These are phyloP conservation scores for Cyclotella sp. DNA, from an alignment of 108 stramenopile species.

Conservation along the genomic window DNA sequence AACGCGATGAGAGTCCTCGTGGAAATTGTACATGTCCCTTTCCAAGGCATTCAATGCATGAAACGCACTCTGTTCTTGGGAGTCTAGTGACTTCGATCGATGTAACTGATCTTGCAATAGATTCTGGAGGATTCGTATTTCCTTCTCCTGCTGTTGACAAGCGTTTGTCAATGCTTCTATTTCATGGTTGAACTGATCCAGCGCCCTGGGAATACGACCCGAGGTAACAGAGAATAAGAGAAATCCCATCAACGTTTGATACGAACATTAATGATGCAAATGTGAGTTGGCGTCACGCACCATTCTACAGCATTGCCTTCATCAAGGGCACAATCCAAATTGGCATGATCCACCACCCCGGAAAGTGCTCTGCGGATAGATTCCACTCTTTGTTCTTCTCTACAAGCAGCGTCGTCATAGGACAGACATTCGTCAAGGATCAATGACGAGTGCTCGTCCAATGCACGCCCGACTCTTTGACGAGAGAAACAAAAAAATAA, in stretches of 20 bases:
- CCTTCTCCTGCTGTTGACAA: slow-evolving; percentile 39
- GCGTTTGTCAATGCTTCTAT: slow-evolving; percentile 33
- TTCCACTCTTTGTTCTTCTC: slow-evolving; percentile 34
- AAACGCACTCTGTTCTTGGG: slow-evolving; percentile 30
- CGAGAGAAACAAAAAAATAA: neutral
- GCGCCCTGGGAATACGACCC: slow-evolving; percentile 15
- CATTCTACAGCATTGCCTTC: slow-evolving; percentile 31
- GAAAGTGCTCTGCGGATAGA: slow-evolving; percentile 22
- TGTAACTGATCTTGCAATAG: slow-evolving; percentile 37
- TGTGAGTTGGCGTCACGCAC: slow-evolving; percentile 8
- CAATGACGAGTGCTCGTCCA: slow-evolving; percentile 28
- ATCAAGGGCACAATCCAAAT: slow-evolving; percentile 19
- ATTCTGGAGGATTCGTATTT: slow-evolving; percentile 34
- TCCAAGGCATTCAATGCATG: slow-evolving; percentile 43
- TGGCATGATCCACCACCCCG: slow-evolving; percentile 13
- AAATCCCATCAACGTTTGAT: neutral
- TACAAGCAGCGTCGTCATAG: slow-evolving; percentile 43
- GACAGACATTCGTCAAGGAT: slow-evolving; percentile 29
- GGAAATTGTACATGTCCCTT: slow-evolving; percentile 33
- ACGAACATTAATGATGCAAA: neutral
- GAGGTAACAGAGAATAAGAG: neutral
- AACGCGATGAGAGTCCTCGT: slow-evolving; percentile 42
- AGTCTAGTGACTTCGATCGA: slow-evolving; percentile 25
- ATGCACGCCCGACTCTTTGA: slow-evolving; percentile 28
- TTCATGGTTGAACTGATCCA: slow-evolving; percentile 38